These are phyloP conservation scores for Oenanthe sinensis DNA, from an alignment of 129 eudicot genomes.

Conservation along the genomic window DNA sequence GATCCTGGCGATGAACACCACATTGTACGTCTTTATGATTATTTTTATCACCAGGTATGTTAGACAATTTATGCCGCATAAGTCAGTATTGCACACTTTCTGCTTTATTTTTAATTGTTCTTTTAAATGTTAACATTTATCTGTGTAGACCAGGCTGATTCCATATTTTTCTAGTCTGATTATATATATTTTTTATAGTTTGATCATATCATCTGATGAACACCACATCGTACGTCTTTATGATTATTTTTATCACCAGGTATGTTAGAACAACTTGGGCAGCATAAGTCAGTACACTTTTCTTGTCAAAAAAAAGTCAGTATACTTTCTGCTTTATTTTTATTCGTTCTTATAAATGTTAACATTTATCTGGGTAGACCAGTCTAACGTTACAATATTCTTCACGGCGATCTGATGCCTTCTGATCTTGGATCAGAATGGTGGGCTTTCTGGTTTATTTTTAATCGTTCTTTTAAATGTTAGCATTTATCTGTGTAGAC, in stretches of 20 bases:
- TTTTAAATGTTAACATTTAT: neutral
- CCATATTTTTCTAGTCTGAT: no score
- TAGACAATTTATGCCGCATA: neutral
- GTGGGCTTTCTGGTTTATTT: neutral
- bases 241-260: slow-evolving; percentile 94
- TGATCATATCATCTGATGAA: slow-evolving; percentile 14
- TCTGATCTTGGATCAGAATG: neutral
- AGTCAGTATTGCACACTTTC: neutral
- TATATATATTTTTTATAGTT: neutral
- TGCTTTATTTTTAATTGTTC: neutral
- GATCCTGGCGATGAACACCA: slow-evolving; percentile 81
- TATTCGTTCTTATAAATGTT: neutral
- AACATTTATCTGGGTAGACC: neutral
- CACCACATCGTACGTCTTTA: slow-evolving; percentile 81
- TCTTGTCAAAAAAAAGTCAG: no score
- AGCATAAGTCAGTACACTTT: neutral
- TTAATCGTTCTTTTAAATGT: neutral
- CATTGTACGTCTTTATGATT: slow-evolving; percentile 87
- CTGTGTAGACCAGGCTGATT: neutral
- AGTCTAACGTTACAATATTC: neutral
- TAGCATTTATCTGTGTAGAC: neutral
- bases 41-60: slow-evolving; percentile 83
- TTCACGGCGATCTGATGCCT: neutral
- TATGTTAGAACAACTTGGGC: slow-evolving; percentile 18
- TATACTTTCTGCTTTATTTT: neutral